Evolutionary conservation across 2,329 filamentous ascomycete species (phyloP), one percentile per base, ranked within the genome.

Genomic region (Alternaria conjuncta): DNA sequence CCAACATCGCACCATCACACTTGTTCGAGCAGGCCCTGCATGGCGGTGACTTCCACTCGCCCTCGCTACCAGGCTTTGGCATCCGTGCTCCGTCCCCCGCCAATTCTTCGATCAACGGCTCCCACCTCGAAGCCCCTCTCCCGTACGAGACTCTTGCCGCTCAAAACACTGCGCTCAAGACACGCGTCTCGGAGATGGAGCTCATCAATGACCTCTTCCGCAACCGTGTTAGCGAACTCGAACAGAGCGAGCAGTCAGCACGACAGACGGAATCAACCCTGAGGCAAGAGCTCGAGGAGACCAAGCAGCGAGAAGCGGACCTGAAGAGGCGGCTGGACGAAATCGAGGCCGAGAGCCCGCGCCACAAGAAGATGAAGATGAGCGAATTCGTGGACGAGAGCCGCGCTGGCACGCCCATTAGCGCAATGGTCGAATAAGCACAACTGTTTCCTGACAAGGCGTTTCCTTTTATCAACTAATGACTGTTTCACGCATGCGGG

Each of bases 111-210:
- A 72, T 86, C 62, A 87, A 88, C 66, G 84, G 82, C 55, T 89
- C 90, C 51, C 86, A 89, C 67, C 84, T 90, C 60, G 92, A 94
- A 62, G 84, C 88, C 5, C 88, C 92, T 1, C 91, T 93, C 75
- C 91, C 90, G 4, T 93, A 93, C 78, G 92, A 97, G 75, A 90
- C 92, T 64, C 86, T 97, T 23, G 84, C 93, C 56, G 90, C 91
- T 2, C 88, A 90, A 65, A 97, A 97, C 79, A 92, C 92, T 6
- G 91, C 90, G 55, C 85, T 98, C n/a, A 97, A 96, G 82, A 99
- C 96, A 0, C 90, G 96, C 45, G 95, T 99, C 32, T 96, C 91
- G 71, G 96, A 99, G 80, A 86, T 99, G 23, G 96, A 99, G 78
- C 88, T 99, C 56, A 97, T 99, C 84, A 97, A 89, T 74, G 87